Percentiles rank a stretch among this genome's conserved stretches.
These are phyloP conservation scores for Huiozyma naganishii DNA, from an alignment of 805 yeast genomes.

Conservation along the genomic window DNA sequence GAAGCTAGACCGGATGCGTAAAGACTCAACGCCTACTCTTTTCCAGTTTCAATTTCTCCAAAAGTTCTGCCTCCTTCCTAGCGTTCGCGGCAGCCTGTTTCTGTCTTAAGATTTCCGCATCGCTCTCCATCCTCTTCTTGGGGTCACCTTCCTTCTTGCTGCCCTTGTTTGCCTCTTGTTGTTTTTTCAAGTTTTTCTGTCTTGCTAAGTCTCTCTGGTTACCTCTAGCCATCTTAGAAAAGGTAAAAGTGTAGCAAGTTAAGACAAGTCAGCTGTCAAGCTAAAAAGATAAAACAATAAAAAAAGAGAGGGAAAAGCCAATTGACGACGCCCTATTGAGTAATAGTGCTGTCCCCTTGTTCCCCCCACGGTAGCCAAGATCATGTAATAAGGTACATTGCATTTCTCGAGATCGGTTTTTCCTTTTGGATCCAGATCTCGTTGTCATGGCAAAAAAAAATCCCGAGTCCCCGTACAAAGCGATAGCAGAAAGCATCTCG, in stretches of 20 bases:
- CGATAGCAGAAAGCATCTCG: too few relatives aligned
- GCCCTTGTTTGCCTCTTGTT: constrained; percentile 46
- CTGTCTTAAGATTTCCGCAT: constrained; percentile 81
- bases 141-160: constrained; percentile 75
- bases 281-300: not conserved
- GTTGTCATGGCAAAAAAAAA: not conserved
- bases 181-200: constrained; percentile 76
- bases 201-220: constrained; percentile 94
- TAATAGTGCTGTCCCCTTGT: too few relatives aligned
- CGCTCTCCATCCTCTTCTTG: constrained; percentile 70
- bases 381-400: too few relatives aligned
- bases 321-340: not conserved
- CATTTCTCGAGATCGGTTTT: too few relatives aligned
- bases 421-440: not conserved
- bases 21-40: constrained; percentile 6
- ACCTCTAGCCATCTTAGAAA: constrained; percentile 71
- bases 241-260: not conserved
- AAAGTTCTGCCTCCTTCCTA: constrained; percentile 24
- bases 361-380: too few relatives aligned
- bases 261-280: not conserved
- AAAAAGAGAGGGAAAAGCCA: not conserved
- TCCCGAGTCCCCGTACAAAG: not conserved
- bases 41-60: constrained; percentile 14
- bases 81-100: constrained; percentile 58
- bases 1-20: too few relatives aligned